These are phyloP conservation scores for Nematocida displodere DNA, from an alignment of 371 early-diverging fungal species.

Conservation along the genomic window DNA sequence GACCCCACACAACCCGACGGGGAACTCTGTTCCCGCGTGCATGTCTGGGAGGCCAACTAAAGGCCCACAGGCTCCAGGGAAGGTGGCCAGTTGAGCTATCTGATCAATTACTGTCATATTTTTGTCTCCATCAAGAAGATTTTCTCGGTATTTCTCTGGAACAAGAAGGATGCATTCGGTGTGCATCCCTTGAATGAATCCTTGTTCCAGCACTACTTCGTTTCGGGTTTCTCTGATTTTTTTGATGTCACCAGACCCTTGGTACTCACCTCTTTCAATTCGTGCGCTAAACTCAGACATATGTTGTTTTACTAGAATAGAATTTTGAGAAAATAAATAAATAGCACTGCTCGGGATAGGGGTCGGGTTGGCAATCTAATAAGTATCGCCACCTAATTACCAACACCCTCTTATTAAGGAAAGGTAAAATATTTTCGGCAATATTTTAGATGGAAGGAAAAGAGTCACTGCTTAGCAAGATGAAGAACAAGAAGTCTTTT, in stretches of 20 bases:
- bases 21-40: constrained; percentile 64
- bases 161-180: background rate
- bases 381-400: no score
- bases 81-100: background rate
- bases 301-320: background rate
- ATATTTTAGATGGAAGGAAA: constrained; percentile 4
- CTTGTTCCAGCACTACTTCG: background rate
- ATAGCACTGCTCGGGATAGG: no score
- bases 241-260: background rate
- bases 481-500: constrained; percentile 44
- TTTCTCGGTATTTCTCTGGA: background rate
- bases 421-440: background rate
- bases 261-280: background rate
- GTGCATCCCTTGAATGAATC: constrained; percentile 6
- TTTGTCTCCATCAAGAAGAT: background rate
- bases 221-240: background rate
- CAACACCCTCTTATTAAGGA: no score
- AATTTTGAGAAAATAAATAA: background rate
- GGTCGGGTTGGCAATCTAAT: no score
- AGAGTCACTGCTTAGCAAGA: constrained; percentile 33
- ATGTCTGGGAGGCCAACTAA: constrained; percentile 63
- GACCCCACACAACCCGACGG: constrained; percentile 62
- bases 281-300: no score
- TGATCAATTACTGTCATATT: background rate
- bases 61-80: background rate